Evolutionary conservation across 495 filamentous ascomycete genomes (phyloP), one percentile per base, ranked within the genome.

Genomic region (Hyaloscypha finlandica): DNA sequence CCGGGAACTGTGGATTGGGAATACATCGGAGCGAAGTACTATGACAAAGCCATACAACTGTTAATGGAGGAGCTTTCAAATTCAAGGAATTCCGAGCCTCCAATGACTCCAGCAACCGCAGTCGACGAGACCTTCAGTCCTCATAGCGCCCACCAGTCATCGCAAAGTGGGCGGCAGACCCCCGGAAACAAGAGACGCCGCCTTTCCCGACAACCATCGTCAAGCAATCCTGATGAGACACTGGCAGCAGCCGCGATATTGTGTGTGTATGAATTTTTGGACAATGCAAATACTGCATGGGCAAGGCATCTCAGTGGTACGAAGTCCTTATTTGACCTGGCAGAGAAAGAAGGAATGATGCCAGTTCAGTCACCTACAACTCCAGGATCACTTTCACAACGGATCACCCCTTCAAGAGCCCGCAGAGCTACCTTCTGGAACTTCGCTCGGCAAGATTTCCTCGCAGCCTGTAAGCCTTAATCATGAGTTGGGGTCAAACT

Each of bases 341-440:
- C 84, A 8, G 84, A 89, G 68, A 70, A 67, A 12, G 83, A 87
- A 58, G 81, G 85, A n/a, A 86, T 89, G 80, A 84, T 87, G 78
- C 85, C 84, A 5, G 62, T 70, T 5, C 66, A 67, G 48, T 69
- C 68, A 8, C 71, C 71, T 4, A 73, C 71, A 32, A 70, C 62
- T 61, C 68, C 71, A 16, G 68, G 70, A 33, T 45, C 61, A 56
- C 63, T 68, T 2, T 66, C 69, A 30, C 65, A 70, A 20, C 60
- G 70, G 11, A 74, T 74, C 6, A 75, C 78, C 20, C 77, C 84
- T 1, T 86, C 83, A 2, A 84, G 83, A 71, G 85, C 85, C 5
- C 79, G 86, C 4, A 81, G 74, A 70, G 86, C 86, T 6, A 86
- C 83, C 1, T 89, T 89, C 71, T 89, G 86, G 86, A 88, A 88